Conservation (phyloP, 2,329 filamentous ascomycete species). For the Colletotrichum sp. region DNA sequence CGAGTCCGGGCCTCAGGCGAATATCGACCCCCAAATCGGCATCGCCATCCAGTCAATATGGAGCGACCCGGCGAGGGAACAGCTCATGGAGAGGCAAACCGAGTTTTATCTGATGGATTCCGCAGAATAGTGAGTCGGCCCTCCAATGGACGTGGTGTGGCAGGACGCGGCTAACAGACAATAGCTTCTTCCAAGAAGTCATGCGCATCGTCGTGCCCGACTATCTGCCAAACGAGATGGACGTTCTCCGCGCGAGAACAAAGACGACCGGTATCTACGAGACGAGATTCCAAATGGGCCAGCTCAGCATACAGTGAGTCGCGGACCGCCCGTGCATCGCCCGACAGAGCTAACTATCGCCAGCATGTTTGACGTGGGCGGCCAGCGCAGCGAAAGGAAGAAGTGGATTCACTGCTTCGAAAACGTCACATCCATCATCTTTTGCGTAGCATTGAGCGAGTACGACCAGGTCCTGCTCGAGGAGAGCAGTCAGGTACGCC, state of each 20-base stretch:
- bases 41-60: conserved; percentile 86
- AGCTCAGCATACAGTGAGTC: conserved; percentile 95
- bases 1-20: conserved; percentile 86
- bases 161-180: conserved; percentile 23
- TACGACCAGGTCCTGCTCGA: conserved; percentile 97
- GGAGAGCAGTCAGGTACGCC: conserved; percentile 89
- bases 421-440: conserved; percentile 99
- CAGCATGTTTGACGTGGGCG: conserved; percentile 99
- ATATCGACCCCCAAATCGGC: conserved; percentile 81
- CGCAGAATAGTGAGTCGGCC: conserved; percentile 82
- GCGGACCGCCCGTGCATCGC: not conserved
- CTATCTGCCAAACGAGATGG: conserved; percentile 92
- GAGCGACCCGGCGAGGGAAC: conserved; percentile 84
- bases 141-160: no score
- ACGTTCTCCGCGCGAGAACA: conserved; percentile 92
- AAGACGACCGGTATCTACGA: conserved; percentile 99
- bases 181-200: conserved; percentile 94
- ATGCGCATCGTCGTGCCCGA: conserved; percentile 81
- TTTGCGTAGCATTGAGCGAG: conserved; percentile 96
- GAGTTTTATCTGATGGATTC: conserved; percentile 99
- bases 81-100: conserved; percentile 89
- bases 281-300: conserved; percentile 97
- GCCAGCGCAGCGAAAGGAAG: conserved; percentile 95
- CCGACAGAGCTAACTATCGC: not conserved
- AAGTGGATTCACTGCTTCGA: conserved; percentile 99